Evolutionary conservation across 257 asterid genomes (phyloP).

Genomic region (Solanum medicagineum): DNA sequence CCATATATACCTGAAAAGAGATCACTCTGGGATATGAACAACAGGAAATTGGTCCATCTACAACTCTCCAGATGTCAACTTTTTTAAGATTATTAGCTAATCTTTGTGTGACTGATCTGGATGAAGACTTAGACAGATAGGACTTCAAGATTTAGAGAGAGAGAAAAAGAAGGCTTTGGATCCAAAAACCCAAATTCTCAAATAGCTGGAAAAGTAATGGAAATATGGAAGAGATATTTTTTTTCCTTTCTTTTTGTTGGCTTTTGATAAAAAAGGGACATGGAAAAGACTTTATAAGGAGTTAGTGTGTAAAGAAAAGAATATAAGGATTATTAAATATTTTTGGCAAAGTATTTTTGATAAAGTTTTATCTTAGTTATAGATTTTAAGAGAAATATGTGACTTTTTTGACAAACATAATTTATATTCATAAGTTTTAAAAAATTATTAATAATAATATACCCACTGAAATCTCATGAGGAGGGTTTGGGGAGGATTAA

Average conservation of each 20-base stretch:
- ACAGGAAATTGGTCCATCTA: neutral
- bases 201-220: neutral
- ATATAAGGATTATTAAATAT: neutral
- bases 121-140: neutral
- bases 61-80: neutral
- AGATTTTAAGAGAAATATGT: no score
- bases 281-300: neutral
- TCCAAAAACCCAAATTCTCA: neutral
- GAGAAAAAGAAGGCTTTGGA: neutral
- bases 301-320: neutral
- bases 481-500: no score
- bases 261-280: neutral
- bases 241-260: neutral
- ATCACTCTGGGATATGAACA: neutral
- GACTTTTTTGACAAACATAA: no score
- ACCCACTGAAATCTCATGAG: no score
- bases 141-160: neutral
- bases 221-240: slow-evolving; percentile 3
- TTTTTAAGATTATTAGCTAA: neutral
- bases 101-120: neutral
- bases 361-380: no score
- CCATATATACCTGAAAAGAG: neutral
- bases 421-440: no score
- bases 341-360: no score
- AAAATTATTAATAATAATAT: no score